Conservation (phyloP, 1,284 basidiomycete genomes). For the Takashimella koratensis region DNA sequence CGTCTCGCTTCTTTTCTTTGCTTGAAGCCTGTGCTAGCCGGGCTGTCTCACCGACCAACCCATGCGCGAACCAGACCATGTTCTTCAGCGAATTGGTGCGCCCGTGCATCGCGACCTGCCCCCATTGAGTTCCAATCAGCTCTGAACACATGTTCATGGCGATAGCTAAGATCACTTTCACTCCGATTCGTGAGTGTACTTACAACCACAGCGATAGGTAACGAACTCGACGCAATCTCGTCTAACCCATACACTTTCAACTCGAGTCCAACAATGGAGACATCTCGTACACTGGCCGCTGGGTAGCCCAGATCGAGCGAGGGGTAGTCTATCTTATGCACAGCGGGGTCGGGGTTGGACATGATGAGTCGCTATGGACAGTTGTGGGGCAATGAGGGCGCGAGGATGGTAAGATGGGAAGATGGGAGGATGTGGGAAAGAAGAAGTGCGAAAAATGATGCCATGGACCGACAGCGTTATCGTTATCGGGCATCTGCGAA, state of each 20-base stretch:
- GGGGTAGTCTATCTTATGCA: slow-evolving; percentile 32
- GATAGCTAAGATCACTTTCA: too few relatives aligned
- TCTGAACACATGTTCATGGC: not conserved
- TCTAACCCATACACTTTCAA: slow-evolving; percentile 41
- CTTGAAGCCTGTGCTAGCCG: slow-evolving; percentile 6
- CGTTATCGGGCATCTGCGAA: too few relatives aligned
- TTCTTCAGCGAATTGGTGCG: slow-evolving; percentile 35
- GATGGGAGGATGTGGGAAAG: too few relatives aligned
- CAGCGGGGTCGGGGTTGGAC: slow-evolving; percentile 9
- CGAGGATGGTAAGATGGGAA: too few relatives aligned
- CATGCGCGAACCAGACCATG: slow-evolving; percentile 38
- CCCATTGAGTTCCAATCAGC: not conserved
- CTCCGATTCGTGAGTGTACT: too few relatives aligned
- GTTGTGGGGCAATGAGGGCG: too few relatives aligned
- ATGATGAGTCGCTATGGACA: not conserved
- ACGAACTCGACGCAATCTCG: slow-evolving; percentile 27
- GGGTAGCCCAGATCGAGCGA: slow-evolving; percentile 26
- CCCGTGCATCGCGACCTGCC: slow-evolving; percentile 42
- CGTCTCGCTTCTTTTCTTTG: slow-evolving; percentile 26
- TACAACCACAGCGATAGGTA: slow-evolving; percentile 36
- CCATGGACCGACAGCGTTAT: too few relatives aligned
- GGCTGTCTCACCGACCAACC: slow-evolving; percentile 29
- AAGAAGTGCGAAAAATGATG: too few relatives aligned
- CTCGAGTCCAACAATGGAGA: slow-evolving; percentile 34
- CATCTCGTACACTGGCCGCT: slow-evolving; percentile 4